Evolutionary conservation across 208 protist species (phyloP).

Genomic region (Wallacemonas sp.): DNA sequence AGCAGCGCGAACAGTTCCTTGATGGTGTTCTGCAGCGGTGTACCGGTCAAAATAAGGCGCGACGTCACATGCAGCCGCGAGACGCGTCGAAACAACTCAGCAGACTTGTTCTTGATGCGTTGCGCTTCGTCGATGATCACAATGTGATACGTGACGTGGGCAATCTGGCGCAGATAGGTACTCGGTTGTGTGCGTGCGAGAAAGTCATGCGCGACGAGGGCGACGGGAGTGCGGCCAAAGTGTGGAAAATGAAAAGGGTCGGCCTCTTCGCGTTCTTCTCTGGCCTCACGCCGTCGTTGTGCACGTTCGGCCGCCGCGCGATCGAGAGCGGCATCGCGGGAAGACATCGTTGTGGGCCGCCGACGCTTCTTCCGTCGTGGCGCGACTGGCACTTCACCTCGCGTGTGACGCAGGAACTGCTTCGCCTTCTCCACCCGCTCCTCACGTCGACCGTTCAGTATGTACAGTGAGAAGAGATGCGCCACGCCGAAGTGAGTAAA

Average conservation of each 20-base stretch:
- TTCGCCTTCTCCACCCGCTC: constrained; percentile 29
- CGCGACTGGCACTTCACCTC: not conserved
- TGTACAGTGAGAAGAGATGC: constrained; percentile 33
- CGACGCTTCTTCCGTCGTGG: not conserved
- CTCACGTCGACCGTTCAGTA: constrained; percentile 42
- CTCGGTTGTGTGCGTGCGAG: constrained; percentile 25
- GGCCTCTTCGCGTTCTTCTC: constrained; percentile 1
- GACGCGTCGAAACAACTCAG: constrained; percentile 38
- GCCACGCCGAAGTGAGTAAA: constrained; percentile 34
- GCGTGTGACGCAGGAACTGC: constrained; percentile 26
- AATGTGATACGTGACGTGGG: constrained; percentile 64
- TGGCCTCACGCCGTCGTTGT: not conserved
- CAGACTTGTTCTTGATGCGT: constrained; percentile 74
- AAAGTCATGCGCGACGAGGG: constrained; percentile 51
- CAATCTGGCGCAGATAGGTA: constrained; percentile 31
- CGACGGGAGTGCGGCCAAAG: constrained; percentile 30
- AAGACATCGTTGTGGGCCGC: not conserved
- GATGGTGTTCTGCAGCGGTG: constrained; percentile 95
- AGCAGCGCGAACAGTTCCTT: constrained; percentile 91
- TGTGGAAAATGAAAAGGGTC: constrained; percentile 12
- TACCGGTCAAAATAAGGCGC: constrained; percentile 78
- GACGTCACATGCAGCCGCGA: constrained; percentile 30
- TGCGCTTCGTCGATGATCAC: constrained; percentile 95
- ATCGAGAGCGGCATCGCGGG: not conserved
- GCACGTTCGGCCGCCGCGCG: too few species aligned